phyloP scores from a whole-genome alignment of 345 rosid genomes.

The Trapa incisa region DNA sequence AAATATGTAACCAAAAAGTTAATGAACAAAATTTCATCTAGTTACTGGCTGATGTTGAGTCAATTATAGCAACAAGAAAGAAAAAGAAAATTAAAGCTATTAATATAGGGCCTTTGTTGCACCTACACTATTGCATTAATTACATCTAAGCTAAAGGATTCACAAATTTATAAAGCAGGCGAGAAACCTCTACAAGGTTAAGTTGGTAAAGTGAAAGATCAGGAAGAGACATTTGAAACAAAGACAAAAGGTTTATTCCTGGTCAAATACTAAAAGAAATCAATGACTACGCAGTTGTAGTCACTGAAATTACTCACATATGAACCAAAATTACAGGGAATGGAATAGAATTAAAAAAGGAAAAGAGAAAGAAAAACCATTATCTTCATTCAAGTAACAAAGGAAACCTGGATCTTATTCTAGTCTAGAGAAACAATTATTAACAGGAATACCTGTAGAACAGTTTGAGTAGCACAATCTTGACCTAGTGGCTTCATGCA shows the following conservation, averaged over 20 bases:
- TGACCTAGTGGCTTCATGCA: conserved; percentile 93
- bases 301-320: background rate
- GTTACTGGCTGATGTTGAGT: background rate
- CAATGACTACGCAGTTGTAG: background rate
- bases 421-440: background rate
- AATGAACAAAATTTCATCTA: conserved; percentile 3
- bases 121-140: background rate
- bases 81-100: background rate
- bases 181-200: background rate
- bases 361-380: background rate
- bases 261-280: background rate
- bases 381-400: background rate
- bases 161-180: background rate
- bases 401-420: background rate
- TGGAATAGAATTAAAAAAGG: background rate
- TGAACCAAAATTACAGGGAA: background rate
- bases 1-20: background rate
- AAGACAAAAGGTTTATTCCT: background rate
- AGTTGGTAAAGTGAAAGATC: background rate
- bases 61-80: background rate
- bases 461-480: conserved; percentile 92
- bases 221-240: background rate
- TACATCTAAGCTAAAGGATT: background rate
- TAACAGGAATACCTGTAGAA: conserved; percentile 51
- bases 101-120: background rate